Evolutionary conservation across 2,329 filamentous ascomycete species (phyloP), one percentile per base, ranked within the genome.

Genomic region (Cercospora sojina): DNA sequence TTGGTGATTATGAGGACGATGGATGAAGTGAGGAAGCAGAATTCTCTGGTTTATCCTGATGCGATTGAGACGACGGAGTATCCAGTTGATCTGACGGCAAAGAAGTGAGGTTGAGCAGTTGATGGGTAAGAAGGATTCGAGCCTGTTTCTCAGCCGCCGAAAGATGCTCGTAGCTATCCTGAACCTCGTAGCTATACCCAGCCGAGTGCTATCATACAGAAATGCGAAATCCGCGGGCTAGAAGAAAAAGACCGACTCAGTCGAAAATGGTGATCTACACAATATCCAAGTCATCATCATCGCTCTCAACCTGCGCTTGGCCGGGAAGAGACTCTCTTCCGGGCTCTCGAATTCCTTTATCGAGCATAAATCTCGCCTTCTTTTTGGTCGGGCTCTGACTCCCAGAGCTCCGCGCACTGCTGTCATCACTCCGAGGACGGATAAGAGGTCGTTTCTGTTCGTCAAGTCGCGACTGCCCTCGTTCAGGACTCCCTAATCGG

Each of bases 1-100:
- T 83, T 96, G 63, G 84, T 88, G 58, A 92, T 97, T 69, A 96
- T 97, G 92, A 89, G 93, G 76, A 83, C 86, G 2, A 90, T 91
- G 88, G 89, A 91, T 80, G 85, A 89, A 79, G 86, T 88, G 12
- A 82, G 88, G 73, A 84, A 80, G 76, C 87, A 90, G 79, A 84
- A 85, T 59, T 86, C 83, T 1, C 78, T 91, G 76, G 82, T 74
- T 62, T 91, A 90, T 79, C 87, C 88, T 1, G 83, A 88, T 69
- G 84, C 85, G 77, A 90, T 91, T 75, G 88, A 91, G 83, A 86
- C 81, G 60, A 80, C 80, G 16, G 79, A 84, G 23, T 87, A 84
- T 74, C 85, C 85, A 62, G 74, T 85, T 32, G 74, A 80, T 65
- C 64, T 78, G 64, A 77, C 74, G 51, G 35, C 38, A 20, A 57